Evolutionary conservation across 148 eudicot species (phyloP).

Genomic region (Simmondsia chinensis): DNA sequence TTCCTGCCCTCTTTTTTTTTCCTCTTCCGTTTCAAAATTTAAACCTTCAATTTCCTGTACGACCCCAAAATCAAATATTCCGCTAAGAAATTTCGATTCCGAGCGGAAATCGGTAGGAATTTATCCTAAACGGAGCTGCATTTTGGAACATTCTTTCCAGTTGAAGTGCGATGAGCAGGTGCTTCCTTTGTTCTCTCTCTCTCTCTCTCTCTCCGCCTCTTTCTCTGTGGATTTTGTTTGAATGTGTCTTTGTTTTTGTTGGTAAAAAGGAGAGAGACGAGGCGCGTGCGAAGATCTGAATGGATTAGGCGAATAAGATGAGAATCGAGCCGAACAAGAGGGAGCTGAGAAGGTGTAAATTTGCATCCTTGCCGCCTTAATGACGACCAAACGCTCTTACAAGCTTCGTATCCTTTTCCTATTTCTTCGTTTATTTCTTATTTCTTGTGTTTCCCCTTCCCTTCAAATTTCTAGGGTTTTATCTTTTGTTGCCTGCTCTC

Average conservation of each 20-base stretch:
- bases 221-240: neutral
- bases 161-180: neutral
- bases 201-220: neutral
- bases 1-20: too few species aligned
- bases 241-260: neutral
- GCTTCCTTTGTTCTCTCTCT: too few species aligned
- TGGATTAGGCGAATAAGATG: slow-evolving; percentile 11
- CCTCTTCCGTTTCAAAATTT: too few species aligned
- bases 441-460: neutral
- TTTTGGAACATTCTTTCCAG: too few species aligned
- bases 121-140: too few species aligned
- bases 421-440: neutral
- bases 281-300: slow-evolving; percentile 21
- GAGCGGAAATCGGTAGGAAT: too few species aligned
- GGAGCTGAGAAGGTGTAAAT: neutral
- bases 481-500: neutral
- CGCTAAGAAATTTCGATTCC: too few species aligned
- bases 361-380: slow-evolving; percentile 5
- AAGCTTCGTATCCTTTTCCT: slow-evolving; percentile 93
- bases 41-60: too few species aligned
- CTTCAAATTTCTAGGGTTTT: neutral
- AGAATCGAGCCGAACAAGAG: slow-evolving; percentile 1
- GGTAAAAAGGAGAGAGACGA: neutral
- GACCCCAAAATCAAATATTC: too few species aligned
- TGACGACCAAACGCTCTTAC: slow-evolving; percentile 89